Percentiles rank a stretch among this genome's conserved stretches.
These are phyloP conservation scores for Prunus mongolica DNA, from an alignment of 306 rosid species.

Conservation along the genomic window DNA sequence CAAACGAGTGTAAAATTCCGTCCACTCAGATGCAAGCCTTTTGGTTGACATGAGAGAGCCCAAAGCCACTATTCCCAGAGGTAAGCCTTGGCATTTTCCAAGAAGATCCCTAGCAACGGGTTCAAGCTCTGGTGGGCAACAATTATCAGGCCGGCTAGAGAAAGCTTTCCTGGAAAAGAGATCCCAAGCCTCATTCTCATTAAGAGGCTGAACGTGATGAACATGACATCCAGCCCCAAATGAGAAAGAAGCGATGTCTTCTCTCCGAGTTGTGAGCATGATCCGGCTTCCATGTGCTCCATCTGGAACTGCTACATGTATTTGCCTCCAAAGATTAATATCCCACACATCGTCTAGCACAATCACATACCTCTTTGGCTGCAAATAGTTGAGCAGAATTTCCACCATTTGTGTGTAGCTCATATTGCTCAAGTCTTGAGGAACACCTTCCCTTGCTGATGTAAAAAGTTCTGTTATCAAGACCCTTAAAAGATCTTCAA, in stretches of 20 bases:
- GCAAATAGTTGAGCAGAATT: constrained; percentile 3
- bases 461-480: neutral
- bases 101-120: neutral
- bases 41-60: constrained; percentile 17
- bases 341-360: constrained; percentile 5
- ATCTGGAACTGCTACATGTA: constrained; percentile 1
- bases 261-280: constrained; percentile 12
- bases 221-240: constrained; percentile 10
- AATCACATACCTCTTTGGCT: neutral
- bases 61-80: constrained; percentile 13
- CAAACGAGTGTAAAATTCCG: neutral
- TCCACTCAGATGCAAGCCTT: constrained; percentile 6
- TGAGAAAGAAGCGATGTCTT: constrained; percentile 10
- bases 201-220: constrained; percentile 4
- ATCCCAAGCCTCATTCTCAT: neutral
- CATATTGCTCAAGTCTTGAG: neutral
- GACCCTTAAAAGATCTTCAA: neutral
- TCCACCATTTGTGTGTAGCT: constrained; percentile 1
- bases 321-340: constrained; percentile 11
- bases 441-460: neutral
- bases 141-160: neutral
- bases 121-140: constrained; percentile 1
- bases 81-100: constrained; percentile 18
- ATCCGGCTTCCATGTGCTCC: constrained; percentile 7
- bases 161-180: constrained; percentile 20